Evolutionary conservation across 208 protist species (phyloP).

Genomic region (Crithidia brevicula): DNA sequence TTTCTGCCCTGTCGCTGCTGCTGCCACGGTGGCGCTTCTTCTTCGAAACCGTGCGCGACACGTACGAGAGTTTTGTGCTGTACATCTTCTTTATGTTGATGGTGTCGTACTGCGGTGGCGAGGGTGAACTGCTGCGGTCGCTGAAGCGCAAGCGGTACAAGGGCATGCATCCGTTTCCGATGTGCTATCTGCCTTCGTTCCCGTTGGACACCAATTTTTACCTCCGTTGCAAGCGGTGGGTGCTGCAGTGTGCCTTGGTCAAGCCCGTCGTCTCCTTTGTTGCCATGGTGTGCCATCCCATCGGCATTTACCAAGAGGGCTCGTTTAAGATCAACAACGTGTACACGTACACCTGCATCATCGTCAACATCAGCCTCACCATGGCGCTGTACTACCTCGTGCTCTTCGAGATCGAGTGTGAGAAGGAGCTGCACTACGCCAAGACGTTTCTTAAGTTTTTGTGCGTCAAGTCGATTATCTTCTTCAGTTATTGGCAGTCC

Average conservation of each 20-base stretch:
- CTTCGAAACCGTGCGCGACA: conserved; percentile 82
- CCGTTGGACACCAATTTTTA: conserved; percentile 77
- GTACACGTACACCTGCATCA: conserved; percentile 86
- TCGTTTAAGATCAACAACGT: conserved; percentile 60
- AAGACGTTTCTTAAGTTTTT: conserved; percentile 89
- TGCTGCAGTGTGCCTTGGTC: conserved; percentile 90
- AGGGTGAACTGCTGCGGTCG: conserved; percentile 79
- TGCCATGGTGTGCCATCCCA: conserved; percentile 60
- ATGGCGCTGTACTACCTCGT: conserved; percentile 87
- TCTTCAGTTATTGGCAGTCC: conserved; percentile 91
- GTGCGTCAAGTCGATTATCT: conserved; percentile 90
- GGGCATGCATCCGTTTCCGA: conserved; percentile 71
- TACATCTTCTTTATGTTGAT: conserved; percentile 94
- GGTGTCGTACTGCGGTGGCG: conserved; percentile 86
- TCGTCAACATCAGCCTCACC: conserved; percentile 86
- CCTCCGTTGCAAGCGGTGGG: conserved; percentile 87
- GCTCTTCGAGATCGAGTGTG: conserved; percentile 83
- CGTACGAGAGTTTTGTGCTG: conserved; percentile 91
- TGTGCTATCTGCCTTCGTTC: conserved; percentile 73
- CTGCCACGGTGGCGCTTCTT: conserved; percentile 69
- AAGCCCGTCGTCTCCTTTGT: conserved; percentile 80
- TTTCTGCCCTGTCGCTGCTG: conserved; percentile 69
- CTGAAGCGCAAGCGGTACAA: conserved; percentile 80
- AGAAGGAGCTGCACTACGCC: conserved; percentile 85
- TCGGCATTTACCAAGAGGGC: conserved; percentile 77